Evolutionary conservation across 495 filamentous ascomycete genomes (phyloP).

Genomic region (Articulospora tetracladia): DNA sequence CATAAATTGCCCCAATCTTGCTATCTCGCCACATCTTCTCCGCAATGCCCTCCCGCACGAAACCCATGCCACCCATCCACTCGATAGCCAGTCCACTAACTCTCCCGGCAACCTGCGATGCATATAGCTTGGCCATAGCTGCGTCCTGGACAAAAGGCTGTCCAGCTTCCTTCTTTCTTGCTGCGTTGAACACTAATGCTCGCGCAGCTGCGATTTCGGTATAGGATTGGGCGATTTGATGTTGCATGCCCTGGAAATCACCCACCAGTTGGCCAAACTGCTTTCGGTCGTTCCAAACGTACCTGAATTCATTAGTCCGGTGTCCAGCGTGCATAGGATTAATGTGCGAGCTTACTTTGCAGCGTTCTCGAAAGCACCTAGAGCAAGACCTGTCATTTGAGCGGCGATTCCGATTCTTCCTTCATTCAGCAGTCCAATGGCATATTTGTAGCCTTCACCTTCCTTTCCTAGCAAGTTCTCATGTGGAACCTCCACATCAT

Average conservation of each 20-base stretch:
- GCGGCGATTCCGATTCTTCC: constrained; percentile 96
- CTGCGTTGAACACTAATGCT: constrained; percentile 92
- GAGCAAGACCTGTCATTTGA: constrained; percentile 96
- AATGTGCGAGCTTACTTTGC: constrained; percentile 54
- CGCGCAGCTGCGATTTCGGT: constrained; percentile 89
- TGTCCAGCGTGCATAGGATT: background rate
- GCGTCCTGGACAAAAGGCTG: constrained; percentile 93
- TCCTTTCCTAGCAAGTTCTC: constrained; percentile 84
- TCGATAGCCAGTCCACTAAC: constrained; percentile 87
- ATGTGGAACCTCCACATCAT: constrained; percentile 87
- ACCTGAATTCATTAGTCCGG: constrained; percentile 38
- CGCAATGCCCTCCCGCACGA: constrained; percentile 91
- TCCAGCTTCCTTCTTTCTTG: constrained; percentile 96
- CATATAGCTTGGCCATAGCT: constrained; percentile 96
- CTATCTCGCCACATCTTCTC: constrained; percentile 98
- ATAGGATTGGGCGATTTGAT: constrained; percentile 95
- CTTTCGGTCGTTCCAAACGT: constrained; percentile 95
- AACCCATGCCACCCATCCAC: constrained; percentile 92
- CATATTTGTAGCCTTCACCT: constrained; percentile 96
- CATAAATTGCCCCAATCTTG: constrained; percentile 99
- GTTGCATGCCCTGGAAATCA: constrained; percentile 98
- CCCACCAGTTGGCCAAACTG: constrained; percentile 94
- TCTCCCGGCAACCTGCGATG: constrained; percentile 86
- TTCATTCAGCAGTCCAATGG: constrained; percentile 94
- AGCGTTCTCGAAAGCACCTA: constrained; percentile 95